Conservation (phyloP, 345 rosid species). For the Rhodomyrtus tomentosa region DNA sequence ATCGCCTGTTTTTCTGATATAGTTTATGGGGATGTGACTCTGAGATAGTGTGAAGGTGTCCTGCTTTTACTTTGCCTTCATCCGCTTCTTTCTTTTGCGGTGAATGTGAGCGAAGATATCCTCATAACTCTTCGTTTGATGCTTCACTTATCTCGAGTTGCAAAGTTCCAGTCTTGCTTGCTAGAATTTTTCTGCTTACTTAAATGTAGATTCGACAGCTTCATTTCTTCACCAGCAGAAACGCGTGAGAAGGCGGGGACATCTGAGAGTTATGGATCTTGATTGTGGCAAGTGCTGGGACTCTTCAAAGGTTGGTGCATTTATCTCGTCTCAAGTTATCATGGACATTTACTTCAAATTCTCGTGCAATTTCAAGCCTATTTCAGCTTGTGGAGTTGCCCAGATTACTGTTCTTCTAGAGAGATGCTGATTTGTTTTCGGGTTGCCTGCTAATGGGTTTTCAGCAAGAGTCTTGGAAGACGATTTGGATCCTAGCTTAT, state of each 20-base stretch:
- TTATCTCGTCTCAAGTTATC: neutral
- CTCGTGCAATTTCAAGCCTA: neutral
- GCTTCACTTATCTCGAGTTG: neutral
- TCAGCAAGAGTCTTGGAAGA: constrained; percentile 12
- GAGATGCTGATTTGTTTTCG: neutral
- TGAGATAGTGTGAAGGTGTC: neutral
- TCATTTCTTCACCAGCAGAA: neutral
- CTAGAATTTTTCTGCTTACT: neutral
- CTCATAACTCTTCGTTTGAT: neutral
- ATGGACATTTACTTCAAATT: neutral
- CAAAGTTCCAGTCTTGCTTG: neutral
- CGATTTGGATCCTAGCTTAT: constrained; percentile 1
- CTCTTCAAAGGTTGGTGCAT: constrained; percentile 1
- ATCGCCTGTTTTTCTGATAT: neutral
- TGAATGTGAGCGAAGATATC: neutral
- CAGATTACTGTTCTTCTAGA: neutral
- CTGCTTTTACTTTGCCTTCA: neutral
- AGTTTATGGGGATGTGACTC: neutral
- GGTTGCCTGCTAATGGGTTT: neutral
- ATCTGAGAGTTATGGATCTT: constrained; percentile 1
- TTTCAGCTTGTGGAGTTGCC: neutral
- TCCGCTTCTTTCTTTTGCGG: neutral
- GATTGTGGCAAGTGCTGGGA: constrained; percentile 3
- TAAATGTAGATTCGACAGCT: neutral
- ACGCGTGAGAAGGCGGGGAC: neutral